Evolutionary conservation across 371 early-diverging fungal species (phyloP), one percentile per base, ranked within the genome.

Genomic region (Apophysomyces trapeziformis): DNA sequence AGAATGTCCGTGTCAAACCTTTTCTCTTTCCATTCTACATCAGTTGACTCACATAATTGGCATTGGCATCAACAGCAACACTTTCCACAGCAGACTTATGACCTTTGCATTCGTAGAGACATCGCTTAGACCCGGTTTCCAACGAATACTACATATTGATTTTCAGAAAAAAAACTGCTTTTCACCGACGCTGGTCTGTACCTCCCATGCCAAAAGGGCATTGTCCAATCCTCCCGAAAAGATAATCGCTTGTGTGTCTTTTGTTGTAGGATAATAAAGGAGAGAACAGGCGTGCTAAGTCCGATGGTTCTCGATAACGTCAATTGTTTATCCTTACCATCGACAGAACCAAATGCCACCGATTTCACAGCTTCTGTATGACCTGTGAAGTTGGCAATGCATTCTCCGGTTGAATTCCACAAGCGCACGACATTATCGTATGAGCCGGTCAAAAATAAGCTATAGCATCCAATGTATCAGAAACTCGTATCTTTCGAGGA

Each of bases 401-500:
- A 93, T 77, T 89, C 87, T 61, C 89, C 91, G 11, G 86, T 83
- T 50, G 81, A 76, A 68, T 92, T 90, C 94, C 95, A 96, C 61
- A 97, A 73, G 16, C 96, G 86, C 38, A 90, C 90, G 61, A 85
- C 79, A 61, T 89, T 89, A 71, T 97, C 97, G 71, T 93, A 96
- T 5, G 92, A 90, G 26, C 95, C 95, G 4, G 93, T 90, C 63
- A 91, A 78, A 64, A 95, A 89, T 35, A 85, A 66, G 9, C 85
- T 85, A 64, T 16, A 54, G 26, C 0, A 26, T 26, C 3, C 3
- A 26, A 2, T 26, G 32, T 26, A 26, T 26, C 32, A 26, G 32
- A 26, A 26, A 26, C 32, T 26, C 3, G 32, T 26, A 26, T 26
- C 32, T 26, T 26, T 26, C 3, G 32, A 26, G 32, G 32, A 26